Evolutionary conservation across 129 eudicot species (phyloP), one percentile per base, ranked within the genome.

Genomic region (Glebionis coronaria): DNA sequence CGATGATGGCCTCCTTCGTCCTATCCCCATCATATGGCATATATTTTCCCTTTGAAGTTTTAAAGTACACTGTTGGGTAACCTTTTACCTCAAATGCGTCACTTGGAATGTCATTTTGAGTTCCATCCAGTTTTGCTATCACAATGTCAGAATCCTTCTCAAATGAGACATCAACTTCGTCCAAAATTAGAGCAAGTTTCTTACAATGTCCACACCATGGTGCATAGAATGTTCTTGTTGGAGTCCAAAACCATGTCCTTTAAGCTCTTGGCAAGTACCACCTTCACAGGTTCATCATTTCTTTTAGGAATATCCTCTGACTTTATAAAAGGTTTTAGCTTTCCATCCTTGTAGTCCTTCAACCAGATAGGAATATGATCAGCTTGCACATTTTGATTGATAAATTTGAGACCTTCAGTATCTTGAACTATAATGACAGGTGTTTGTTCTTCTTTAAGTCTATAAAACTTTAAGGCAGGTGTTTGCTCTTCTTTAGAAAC

Each of bases 171-270:
- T 95, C 98, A 42, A 93, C 91, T 80, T 88, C 98, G 29, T 93
- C 98, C 84, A 93, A 81, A 46, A 86, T 84, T 45, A 96, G 98
- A 8, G 90, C 96, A 72, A 93, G 80, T 74, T 84, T 84, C 56
- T 93, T 84, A 82, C 96, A 88, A 76, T 93, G 96, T 47, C 95
- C 95, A 61, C 98, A 93, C 98, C 96, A 88, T 25, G 96, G 96
- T 21, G 98, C 98, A 77, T 93, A 88, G 65, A 88, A 96, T 95
- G 73, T 88, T 88, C 79, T 86, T 88, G 59, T 84, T 91, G 31
- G 98, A 84, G 62, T 92, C 88, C 66, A 89, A 74, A 60, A 92
- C 86, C 72, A 92, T 71, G 77, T 88, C 90, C 46, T 68, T 58
- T 12, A 93, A 65, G 82, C 51, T 93, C 76, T 88, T 83, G 61